Base-by-base conservation (phyloP, 176 grass and related monocot genomes). In the Elaeis guineensis region DNA sequence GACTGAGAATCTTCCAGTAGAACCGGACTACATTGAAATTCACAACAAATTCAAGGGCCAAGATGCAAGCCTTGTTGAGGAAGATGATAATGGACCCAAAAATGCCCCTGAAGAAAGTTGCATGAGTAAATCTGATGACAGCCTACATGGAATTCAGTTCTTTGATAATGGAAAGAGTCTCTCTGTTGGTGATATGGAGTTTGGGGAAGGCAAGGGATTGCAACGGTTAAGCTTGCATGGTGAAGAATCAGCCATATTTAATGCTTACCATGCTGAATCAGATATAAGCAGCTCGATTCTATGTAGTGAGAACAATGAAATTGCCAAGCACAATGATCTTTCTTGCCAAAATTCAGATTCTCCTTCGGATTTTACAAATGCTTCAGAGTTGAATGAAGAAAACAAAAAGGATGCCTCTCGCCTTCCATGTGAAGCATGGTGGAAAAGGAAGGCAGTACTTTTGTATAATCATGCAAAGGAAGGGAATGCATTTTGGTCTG, bases 391-490 rank as follows among this genome's bases (percentile, higher is more conserved):
- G 4, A 59, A 5, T 30, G 29, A 61, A 21, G 28, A 62, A 61
- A 58, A 51, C 55, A 25, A 5, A 57, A 68, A 21, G 20, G 51
- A 51, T 12, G 22, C 11, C 4, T 55, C 28, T 9, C 15, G 2
- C 5, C 50, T 62, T 59, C 77, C 70, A 14, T 74, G 55, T 48
- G 66, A 75, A 70, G 59, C 55, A 25, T 82, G 84, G 84, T 75
- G 70, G 74, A 87, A 82, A 70, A 87, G 64, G 59, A 75, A 65
- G 29, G 57, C 55, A 53, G 35, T 66, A 39, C 21, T 26, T 66
- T 44, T 82, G 1, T 72, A 78, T 61, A 75, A 54, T 65, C 77
- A 75, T 62, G 66, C 78, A 21, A 87, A 78, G 29, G 75, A 82
- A 59, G 53, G 65, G 14, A 62, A 72, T 19, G 70, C 75, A 54